Conservation (phyloP, 2,329 filamentous ascomycete species). For the Pseudonectria foliicola region DNA sequence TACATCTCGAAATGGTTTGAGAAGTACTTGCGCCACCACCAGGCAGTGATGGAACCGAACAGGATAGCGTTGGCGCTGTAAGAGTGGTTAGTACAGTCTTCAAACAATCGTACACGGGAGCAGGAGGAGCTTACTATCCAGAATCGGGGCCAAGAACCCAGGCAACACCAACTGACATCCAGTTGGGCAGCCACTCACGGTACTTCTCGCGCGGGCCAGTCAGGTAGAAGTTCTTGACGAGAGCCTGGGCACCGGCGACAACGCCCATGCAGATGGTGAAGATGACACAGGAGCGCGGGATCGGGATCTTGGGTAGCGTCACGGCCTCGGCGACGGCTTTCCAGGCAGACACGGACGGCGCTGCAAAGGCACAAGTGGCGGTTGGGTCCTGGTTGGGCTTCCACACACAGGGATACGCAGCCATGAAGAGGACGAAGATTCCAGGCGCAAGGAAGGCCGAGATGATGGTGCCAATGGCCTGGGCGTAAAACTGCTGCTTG, state of each 20-base stretch:
- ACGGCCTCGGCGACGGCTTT: slow-evolving; percentile 56
- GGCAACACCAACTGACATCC: slow-evolving; percentile 54
- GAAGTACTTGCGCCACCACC: slow-evolving; percentile 47
- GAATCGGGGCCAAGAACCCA: slow-evolving; percentile 50
- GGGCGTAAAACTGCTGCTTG: slow-evolving; percentile 59
- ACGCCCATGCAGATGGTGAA: slow-evolving; percentile 50
- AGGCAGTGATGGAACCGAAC: slow-evolving; percentile 46
- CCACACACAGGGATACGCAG: slow-evolving; percentile 62
- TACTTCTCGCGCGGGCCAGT: slow-evolving; percentile 46
- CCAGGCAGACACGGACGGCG: slow-evolving; percentile 60
- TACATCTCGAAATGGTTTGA: slow-evolving; percentile 46
- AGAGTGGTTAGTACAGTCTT: background rate
- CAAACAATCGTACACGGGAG: background rate
- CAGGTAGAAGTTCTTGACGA: slow-evolving; percentile 48
- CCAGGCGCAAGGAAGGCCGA: slow-evolving; percentile 61
- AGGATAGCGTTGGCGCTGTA: slow-evolving; percentile 45
- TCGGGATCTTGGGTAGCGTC: slow-evolving; percentile 48
- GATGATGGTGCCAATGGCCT: slow-evolving; percentile 54
- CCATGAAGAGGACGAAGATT: slow-evolving; percentile 60
- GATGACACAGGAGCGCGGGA: slow-evolving; percentile 46
- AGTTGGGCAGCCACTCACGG: slow-evolving; percentile 52
- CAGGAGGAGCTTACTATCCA: slow-evolving; percentile 29
- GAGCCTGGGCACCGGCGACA: slow-evolving; percentile 42
- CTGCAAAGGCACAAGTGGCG: slow-evolving; percentile 47
- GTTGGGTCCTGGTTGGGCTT: slow-evolving; percentile 32